A percentile compares a stretch with the other conserved stretches of the same genome.
Conservation (phyloP, 768 basidiomycete genomes). For the Tricholoma saponaceum region DNA sequence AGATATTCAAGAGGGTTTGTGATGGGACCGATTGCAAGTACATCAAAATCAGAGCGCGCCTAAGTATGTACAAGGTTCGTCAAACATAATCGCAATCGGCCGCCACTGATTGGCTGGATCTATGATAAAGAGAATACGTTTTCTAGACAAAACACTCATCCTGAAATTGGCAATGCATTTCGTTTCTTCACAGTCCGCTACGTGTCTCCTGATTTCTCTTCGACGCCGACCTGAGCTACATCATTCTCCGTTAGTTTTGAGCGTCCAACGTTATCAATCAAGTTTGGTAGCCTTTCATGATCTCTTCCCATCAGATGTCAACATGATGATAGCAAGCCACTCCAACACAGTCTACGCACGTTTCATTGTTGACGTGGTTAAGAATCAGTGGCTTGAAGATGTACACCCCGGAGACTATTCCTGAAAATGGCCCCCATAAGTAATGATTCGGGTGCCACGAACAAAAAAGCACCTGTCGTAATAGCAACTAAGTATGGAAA, state of each 20-base stretch:
- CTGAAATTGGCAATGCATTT: background rate
- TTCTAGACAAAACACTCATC: background rate
- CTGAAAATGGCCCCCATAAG: constrained; percentile 26
- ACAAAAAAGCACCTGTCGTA: constrained; percentile 42
- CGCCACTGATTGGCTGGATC: background rate
- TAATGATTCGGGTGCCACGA: background rate
- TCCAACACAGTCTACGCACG: constrained; percentile 7
- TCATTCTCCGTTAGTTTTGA: constrained; percentile 2
- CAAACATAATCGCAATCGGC: background rate
- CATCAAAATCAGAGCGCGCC: background rate
- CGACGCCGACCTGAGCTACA: background rate
- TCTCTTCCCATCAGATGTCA: constrained; percentile 9
- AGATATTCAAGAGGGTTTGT: background rate
- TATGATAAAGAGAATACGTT: background rate
- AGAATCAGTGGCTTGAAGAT: constrained; percentile 54
- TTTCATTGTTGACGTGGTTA: constrained; percentile 10
- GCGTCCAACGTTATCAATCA: background rate
- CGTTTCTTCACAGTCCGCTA: background rate
- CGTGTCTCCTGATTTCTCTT: constrained; percentile 1
- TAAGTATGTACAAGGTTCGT: background rate
- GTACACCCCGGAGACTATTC: constrained; percentile 59
- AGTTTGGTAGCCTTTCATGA: background rate
- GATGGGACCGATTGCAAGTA: background rate
- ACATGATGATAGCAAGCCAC: background rate
- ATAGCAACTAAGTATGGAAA: constrained; percentile 54